Percentiles rank a stretch among this genome's conserved stretches.
These are phyloP conservation scores for Oryza meridionalis DNA, from an alignment of 176 grass and related monocot species.

Conservation along the genomic window DNA sequence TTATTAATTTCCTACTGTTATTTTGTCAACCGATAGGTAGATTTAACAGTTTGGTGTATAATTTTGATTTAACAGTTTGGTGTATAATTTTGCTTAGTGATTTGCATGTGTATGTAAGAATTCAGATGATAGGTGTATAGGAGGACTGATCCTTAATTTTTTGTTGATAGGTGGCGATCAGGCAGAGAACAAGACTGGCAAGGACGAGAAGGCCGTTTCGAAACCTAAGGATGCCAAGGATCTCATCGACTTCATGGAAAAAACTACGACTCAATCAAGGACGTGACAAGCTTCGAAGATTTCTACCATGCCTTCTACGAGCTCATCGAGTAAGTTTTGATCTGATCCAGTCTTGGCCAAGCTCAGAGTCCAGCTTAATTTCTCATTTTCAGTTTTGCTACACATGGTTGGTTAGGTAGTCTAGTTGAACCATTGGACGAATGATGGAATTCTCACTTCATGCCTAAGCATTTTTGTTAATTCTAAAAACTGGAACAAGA, in stretches of 20 bases:
- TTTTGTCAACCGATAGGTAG: neutral
- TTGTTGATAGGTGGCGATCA: conserved; percentile 20
- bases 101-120: neutral
- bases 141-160: neutral
- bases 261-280: neutral
- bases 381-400: neutral
- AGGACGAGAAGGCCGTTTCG: neutral
- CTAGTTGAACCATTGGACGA: neutral
- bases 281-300: neutral
- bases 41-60: neutral
- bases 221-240: conserved; percentile 12
- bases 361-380: neutral
- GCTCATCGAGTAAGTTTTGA: conserved; percentile 60
- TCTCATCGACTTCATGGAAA: conserved; percentile 1
- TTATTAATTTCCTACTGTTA: neutral
- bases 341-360: neutral
- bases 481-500: neutral
- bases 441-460: neutral
- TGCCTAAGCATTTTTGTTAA: neutral
- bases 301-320: conserved; percentile 71
- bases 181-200: neutral
- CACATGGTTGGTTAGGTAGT: neutral
- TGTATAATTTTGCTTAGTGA: neutral
- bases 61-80: neutral
- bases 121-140: neutral